Percentiles rank a stretch among this genome's conserved stretches.
Conservation (phyloP, 148 eudicot species). For the Dysphania ambrosioides region DNA sequence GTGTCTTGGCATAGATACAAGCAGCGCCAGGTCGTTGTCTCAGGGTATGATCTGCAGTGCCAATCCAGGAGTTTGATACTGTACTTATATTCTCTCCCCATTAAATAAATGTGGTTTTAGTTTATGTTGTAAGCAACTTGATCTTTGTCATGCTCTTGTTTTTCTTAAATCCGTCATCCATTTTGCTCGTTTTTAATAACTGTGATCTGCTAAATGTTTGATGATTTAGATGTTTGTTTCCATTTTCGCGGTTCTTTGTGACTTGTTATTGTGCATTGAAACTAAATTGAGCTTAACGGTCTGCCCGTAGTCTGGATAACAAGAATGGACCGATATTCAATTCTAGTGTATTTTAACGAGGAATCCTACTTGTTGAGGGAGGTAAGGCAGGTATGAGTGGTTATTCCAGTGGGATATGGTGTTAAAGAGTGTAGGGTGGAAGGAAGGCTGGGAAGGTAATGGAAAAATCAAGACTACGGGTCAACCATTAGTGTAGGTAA, state of each 20-base stretch:
- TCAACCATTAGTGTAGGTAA: no score
- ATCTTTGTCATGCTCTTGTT: slow-evolving; percentile 27
- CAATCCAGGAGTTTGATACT: slow-evolving; percentile 98
- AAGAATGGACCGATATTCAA: not conserved
- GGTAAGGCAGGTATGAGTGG: not conserved
- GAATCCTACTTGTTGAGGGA: not conserved
- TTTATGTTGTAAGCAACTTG: no score
- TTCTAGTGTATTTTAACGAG: not conserved
- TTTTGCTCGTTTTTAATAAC: no score
- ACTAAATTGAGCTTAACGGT: not conserved
- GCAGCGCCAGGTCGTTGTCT: slow-evolving; percentile 79
- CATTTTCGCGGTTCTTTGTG: not conserved
- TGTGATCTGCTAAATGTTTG: no score
- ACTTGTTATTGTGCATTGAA: not conserved
- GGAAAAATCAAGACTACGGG: no score
- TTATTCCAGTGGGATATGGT: not conserved
- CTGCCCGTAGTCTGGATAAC: not conserved
- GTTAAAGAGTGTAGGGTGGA: not conserved
- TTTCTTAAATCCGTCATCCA: not conserved
- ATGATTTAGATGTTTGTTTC: no score
- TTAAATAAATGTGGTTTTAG: no score
- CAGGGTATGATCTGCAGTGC: slow-evolving; percentile 99
- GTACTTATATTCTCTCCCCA: no score
- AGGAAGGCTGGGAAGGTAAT: not conserved
- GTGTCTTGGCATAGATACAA: slow-evolving; percentile 72